phyloP scores from a whole-genome alignment of 495 filamentous ascomycete species.

The Neurospora discreta region DNA sequence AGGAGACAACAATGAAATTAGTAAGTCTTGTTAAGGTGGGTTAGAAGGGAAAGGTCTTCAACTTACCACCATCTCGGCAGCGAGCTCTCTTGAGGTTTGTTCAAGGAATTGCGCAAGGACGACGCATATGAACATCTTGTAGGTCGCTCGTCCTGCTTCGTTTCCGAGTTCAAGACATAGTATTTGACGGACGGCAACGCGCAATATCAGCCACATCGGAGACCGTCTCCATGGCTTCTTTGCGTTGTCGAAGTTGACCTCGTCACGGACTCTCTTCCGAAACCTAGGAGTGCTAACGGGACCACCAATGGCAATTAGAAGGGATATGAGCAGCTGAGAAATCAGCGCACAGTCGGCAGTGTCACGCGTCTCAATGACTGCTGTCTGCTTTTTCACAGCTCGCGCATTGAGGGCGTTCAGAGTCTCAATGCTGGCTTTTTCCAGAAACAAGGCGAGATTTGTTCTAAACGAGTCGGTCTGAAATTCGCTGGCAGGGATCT shows the following conservation, averaged over 20 bases:
- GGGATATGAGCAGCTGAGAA: not conserved
- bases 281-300: constrained; percentile 17
- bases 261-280: constrained; percentile 49
- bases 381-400: not conserved
- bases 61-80: not conserved
- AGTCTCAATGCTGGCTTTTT: not conserved
- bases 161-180: constrained; percentile 34
- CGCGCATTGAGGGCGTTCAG: not conserved
- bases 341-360: not conserved
- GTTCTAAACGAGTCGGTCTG: not conserved
- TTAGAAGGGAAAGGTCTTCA: not conserved
- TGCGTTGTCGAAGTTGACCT: constrained; percentile 36
- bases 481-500: not conserved
- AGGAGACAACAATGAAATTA: constrained; percentile 9
- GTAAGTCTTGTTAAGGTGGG: not conserved
- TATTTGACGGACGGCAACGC: constrained; percentile 41
- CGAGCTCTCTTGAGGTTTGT: constrained; percentile 18
- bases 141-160: constrained; percentile 36
- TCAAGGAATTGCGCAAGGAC: constrained; percentile 33
- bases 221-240: constrained; percentile 45
- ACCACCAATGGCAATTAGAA: not conserved
- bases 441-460: not conserved
- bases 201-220: constrained; percentile 48
- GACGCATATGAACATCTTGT: constrained; percentile 46
- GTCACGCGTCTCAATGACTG: not conserved